Percentiles rank a stretch among this genome's conserved stretches.
These are phyloP conservation scores for Aspergillus nomiae DNA, from an alignment of 2,329 filamentous ascomycete genomes.

Conservation along the genomic window DNA sequence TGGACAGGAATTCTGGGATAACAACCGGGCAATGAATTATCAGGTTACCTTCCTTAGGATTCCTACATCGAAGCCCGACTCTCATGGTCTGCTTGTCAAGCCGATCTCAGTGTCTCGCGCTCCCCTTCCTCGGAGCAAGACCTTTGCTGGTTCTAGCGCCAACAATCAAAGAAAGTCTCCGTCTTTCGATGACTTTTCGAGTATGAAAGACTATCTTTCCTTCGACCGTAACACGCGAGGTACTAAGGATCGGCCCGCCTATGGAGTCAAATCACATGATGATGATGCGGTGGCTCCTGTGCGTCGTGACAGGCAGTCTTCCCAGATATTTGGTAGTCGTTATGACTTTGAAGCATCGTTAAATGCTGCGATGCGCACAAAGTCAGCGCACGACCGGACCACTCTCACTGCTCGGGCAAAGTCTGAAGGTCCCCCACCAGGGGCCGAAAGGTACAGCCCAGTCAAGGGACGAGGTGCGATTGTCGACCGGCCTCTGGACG, in stretches of 20 bases:
- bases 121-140: slow-evolving; percentile 68
- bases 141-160: slow-evolving; percentile 54
- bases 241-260: slow-evolving; percentile 68
- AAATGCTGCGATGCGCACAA: slow-evolving; percentile 72
- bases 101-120: slow-evolving; percentile 52
- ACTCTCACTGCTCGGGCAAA: slow-evolving; percentile 58
- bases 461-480: slow-evolving; percentile 9
- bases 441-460: slow-evolving; percentile 16
- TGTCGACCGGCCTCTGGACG: slow-evolving; percentile 22
- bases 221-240: slow-evolving; percentile 64
- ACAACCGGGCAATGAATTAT: slow-evolving; percentile 84
- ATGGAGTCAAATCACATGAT: slow-evolving; percentile 71
- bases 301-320: slow-evolving; percentile 52
- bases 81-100: slow-evolving; percentile 39
- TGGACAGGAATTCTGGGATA: slow-evolving; percentile 92
- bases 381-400: slow-evolving; percentile 64
- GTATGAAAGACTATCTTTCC: slow-evolving; percentile 55
- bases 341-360: slow-evolving; percentile 97
- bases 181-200: slow-evolving; percentile 71
- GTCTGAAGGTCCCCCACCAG: slow-evolving; percentile 48
- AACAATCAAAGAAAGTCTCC: slow-evolving; percentile 54
- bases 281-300: slow-evolving; percentile 60
- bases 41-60: slow-evolving; percentile 92
- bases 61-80: slow-evolving; percentile 58
- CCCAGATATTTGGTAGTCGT: slow-evolving; percentile 81